Conservation (phyloP, 208 protist species). For the Angomonas deanei region DNA sequence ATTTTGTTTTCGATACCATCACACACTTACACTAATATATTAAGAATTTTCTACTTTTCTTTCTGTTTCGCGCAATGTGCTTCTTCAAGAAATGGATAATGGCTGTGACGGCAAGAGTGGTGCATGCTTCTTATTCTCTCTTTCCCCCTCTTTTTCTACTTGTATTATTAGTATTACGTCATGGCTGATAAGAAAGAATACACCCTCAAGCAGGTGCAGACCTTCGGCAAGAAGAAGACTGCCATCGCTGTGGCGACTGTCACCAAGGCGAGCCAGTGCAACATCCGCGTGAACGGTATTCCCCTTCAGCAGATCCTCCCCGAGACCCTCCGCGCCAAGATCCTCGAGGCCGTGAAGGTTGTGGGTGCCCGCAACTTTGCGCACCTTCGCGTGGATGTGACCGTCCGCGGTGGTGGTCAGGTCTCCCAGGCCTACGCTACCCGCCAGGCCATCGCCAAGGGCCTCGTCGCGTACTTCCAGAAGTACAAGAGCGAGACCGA, state of each 20-base stretch:
- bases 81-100: too few relatives aligned
- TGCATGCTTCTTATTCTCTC: background rate
- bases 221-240: constrained; percentile 98
- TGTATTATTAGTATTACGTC: constrained; percentile 33
- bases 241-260: constrained; percentile 98
- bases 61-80: background rate
- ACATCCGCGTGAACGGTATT: constrained; percentile 98
- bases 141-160: constrained; percentile 12
- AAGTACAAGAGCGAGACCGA: constrained; percentile 96
- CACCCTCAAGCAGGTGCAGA: constrained; percentile 88
- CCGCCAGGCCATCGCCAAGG: constrained; percentile 99
- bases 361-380: constrained; percentile 94
- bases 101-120: too few relatives aligned
- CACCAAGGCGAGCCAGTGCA: constrained; percentile 94
- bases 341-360: constrained; percentile 96
- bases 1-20: constrained; percentile 10
- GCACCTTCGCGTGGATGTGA: constrained; percentile 97
- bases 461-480: constrained; percentile 98
- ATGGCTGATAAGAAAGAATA: constrained; percentile 67
- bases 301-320: constrained; percentile 97
- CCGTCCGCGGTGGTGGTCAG: constrained; percentile 97
- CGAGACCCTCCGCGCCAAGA: constrained; percentile 97
- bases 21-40: constrained; percentile 1
- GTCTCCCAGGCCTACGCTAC: constrained; percentile 98
- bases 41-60: constrained; percentile 2